Base-by-base conservation (phyloP, 768 basidiomycete genomes). In the Ephemerocybe angulata region DNA sequence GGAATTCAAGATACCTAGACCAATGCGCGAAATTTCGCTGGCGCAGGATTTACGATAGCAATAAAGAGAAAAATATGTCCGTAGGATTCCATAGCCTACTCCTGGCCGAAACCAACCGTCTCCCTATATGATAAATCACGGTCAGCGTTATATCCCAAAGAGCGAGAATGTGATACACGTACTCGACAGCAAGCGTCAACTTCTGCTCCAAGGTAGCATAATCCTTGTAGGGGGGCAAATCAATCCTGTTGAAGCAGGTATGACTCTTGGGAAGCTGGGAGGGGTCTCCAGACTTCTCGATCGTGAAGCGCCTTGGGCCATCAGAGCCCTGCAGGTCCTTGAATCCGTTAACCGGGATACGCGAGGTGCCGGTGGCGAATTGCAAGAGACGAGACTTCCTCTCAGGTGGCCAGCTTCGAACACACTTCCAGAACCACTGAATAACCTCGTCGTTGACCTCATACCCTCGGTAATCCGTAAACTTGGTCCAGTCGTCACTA, bases 371-470 rank as follows among this genome's bases (percentile, higher is more conserved):
- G 21, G 95, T 98, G 6, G 95, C 93, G 67, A 99, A 99, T 71
- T 98, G 96, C 52, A 98, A 76, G 50, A 98, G 72, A 29, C 96
- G 90, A 13, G 92, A 94, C 76, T 99, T 99, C 72, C 95, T 88
- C 76, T 99, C 97, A 1, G 96, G 87, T 11, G 97, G 96, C 97
- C 97, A 99, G 63, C 88, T 85, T 61, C 92, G 88, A 42, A 99
- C 92, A 64, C 93, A 94, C 75, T 98, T 93, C 97, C 97, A 99
- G 87, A 99, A 99, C 97, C 97, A 99, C 67, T 98, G 93, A 54
- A 99, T 95, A 46, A 95, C 91, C 65, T 96, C 93, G 66, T 96
- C 93, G 63, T 88, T 90, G 72, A 92, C 85, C 72, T 94, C 91
- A 66, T 95, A 96, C 15, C 93, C 96, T 60, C 96, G 88, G 73